phyloP scores from a whole-genome alignment of 2,329 filamentous ascomycete species.

The Alternaria triticimaculans region DNA sequence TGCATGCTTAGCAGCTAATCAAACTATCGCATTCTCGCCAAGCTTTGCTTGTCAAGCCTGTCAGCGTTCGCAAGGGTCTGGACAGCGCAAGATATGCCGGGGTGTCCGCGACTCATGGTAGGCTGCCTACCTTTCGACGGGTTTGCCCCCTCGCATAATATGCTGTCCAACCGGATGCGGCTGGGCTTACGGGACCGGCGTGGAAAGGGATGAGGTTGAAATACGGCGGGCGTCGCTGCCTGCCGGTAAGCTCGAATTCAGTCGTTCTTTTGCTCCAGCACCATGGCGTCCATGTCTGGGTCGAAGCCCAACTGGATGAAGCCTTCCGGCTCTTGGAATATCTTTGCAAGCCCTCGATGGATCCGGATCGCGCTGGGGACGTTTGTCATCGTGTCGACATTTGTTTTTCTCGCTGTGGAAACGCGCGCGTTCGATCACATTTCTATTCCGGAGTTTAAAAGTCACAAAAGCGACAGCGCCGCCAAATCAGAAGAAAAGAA shows the following conservation, averaged over 20 bases:
- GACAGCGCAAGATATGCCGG: background rate
- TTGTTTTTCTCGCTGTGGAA: background rate
- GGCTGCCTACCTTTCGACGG: background rate
- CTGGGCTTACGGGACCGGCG: background rate
- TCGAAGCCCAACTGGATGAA: constrained; percentile 1
- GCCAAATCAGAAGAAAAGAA: background rate
- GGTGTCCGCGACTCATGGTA: background rate
- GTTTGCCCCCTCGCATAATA: background rate
- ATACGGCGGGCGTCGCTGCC: background rate
- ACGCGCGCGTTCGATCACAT: background rate
- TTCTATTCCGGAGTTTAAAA: background rate
- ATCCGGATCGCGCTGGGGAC: background rate
- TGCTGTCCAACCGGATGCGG: background rate
- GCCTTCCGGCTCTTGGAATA: background rate
- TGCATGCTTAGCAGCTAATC: background rate
- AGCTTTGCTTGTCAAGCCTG: background rate
- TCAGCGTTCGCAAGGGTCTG: background rate
- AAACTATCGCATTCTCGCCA: background rate
- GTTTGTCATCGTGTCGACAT: background rate
- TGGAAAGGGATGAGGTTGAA: constrained; percentile 2
- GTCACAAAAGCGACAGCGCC: background rate
- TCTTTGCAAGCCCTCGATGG: background rate
- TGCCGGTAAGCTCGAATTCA: too few relatives aligned
- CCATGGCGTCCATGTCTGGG: background rate
- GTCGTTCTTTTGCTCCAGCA: background rate